These are phyloP conservation scores for Paraphoma sp. DNA, from an alignment of 2,329 filamentous ascomycete genomes.

Conservation along the genomic window DNA sequence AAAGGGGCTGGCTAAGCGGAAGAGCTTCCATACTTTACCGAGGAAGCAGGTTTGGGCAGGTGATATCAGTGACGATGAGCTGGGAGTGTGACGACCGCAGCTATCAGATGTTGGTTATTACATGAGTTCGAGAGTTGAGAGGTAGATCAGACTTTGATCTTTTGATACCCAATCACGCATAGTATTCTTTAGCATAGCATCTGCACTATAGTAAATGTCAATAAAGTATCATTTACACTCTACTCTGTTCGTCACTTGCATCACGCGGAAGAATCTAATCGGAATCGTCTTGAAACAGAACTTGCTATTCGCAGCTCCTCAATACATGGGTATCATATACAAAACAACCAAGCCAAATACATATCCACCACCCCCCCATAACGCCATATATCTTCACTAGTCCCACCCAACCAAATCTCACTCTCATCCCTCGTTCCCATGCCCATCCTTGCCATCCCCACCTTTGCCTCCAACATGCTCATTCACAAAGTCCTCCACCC, in stretches of 20 bases:
- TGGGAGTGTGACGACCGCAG: slow-evolving; percentile 17
- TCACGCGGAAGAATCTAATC: background rate
- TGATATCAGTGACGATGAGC: slow-evolving; percentile 37
- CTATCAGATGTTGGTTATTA: background rate
- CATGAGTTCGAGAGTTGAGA: background rate
- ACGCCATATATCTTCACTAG: too few relatives aligned
- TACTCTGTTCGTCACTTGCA: background rate
- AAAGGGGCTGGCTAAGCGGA: slow-evolving; percentile 12
- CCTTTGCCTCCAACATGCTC: slow-evolving; percentile 25
- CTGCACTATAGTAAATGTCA: background rate
- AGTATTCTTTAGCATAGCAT: background rate
- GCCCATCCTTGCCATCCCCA: background rate
- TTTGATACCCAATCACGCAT: background rate
- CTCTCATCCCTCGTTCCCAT: background rate
- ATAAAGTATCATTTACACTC: background rate
- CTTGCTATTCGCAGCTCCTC: background rate
- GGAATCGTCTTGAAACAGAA: background rate
- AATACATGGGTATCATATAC: background rate
- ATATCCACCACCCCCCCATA: background rate
- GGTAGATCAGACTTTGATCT: background rate
- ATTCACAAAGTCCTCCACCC: slow-evolving; percentile 44
- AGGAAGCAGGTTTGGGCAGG: slow-evolving; percentile 15
- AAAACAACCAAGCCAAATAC: background rate
- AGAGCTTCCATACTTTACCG: slow-evolving; percentile 8
- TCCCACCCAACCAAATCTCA: background rate